Evolutionary conservation across 192 early-diverging fungal genomes (phyloP).

Genomic region (Phycomyces blakesleeanus): DNA sequence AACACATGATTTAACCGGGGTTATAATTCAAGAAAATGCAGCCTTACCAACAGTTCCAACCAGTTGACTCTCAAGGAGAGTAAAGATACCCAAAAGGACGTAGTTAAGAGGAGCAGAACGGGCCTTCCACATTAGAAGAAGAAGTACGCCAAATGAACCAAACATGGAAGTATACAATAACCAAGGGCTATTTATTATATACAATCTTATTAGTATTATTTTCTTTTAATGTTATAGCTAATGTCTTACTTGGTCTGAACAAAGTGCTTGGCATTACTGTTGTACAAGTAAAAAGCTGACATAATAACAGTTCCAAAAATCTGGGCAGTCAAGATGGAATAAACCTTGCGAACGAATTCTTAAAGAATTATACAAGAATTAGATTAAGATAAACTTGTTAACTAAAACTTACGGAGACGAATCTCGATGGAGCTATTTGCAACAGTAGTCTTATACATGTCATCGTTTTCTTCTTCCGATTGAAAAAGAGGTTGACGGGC

Average conservation of each 20-base stretch:
- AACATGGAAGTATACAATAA: slow-evolving; percentile 51
- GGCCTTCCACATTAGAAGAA: slow-evolving; percentile 55
- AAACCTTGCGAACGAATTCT: slow-evolving; percentile 70
- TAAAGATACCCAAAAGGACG: slow-evolving; percentile 58
- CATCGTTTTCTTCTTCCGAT: slow-evolving; percentile 17
- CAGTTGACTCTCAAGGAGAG: slow-evolving; percentile 44
- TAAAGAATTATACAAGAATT: slow-evolving; percentile 12
- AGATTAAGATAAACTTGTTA: not conserved
- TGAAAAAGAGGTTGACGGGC: slow-evolving; percentile 14
- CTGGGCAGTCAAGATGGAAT: slow-evolving; percentile 65
- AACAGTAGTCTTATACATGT: slow-evolving; percentile 33
- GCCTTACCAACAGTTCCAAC: slow-evolving; percentile 39
- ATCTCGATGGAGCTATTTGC: slow-evolving; percentile 28
- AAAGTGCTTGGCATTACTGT: slow-evolving; percentile 44
- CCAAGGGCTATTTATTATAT: slow-evolving; percentile 61
- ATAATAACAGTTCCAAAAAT: slow-evolving; percentile 53
- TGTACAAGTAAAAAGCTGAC: slow-evolving; percentile 56
- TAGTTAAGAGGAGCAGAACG: slow-evolving; percentile 62
- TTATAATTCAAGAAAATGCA: not conserved
- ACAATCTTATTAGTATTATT: too few species aligned
- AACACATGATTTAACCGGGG: not conserved
- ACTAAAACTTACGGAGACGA: slow-evolving; percentile 26
- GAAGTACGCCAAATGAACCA: slow-evolving; percentile 42
- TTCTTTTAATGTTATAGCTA: too few species aligned
- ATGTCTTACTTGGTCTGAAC: slow-evolving; percentile 46